Percentiles rank a stretch among this genome's conserved stretches.
These are phyloP conservation scores for Vickermania ingenoplastis DNA, from an alignment of 208 protist species.

Conservation along the genomic window DNA sequence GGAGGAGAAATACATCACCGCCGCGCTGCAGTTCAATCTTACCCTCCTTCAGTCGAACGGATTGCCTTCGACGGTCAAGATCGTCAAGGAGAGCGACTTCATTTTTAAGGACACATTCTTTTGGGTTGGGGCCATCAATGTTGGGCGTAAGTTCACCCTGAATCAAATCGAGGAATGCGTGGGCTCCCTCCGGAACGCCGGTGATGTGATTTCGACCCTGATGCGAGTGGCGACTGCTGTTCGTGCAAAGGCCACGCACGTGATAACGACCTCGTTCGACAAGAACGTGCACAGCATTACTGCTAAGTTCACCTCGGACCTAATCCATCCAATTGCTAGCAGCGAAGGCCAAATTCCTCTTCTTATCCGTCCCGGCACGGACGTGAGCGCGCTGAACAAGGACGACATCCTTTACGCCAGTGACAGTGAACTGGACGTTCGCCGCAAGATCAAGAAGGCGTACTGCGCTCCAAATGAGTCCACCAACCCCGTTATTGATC, in stretches of 20 bases:
- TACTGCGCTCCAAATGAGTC: constrained; percentile 86
- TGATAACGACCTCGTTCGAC: constrained; percentile 46
- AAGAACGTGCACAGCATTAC: constrained; percentile 26
- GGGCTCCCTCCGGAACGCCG: constrained; percentile 54
- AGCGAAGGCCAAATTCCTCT: constrained; percentile 57
- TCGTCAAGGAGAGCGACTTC: constrained; percentile 67
- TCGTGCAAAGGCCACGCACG: constrained; percentile 57
- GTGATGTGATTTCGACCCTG: constrained; percentile 62
- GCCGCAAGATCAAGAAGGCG: constrained; percentile 94
- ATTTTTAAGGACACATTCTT: constrained; percentile 73
- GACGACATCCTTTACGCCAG: constrained; percentile 97
- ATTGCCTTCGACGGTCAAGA: constrained; percentile 36
- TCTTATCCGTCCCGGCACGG: constrained; percentile 63
- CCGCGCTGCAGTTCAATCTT: constrained; percentile 57
- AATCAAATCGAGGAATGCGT: constrained; percentile 53
- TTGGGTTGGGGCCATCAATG: constrained; percentile 88
- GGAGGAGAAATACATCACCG: constrained; percentile 70
- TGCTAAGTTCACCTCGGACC: constrained; percentile 36
- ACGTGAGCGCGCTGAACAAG: constrained; percentile 60
- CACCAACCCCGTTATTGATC: constrained; percentile 88
- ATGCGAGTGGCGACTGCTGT: constrained; percentile 72
- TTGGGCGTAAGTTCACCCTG: constrained; percentile 65
- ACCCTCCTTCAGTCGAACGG: constrained; percentile 44
- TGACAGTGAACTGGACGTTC: constrained; percentile 90
- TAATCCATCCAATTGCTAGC: constrained; percentile 21